Evolutionary conservation across 106 monocot species (phyloP), one percentile per base, ranked within the genome.

Genomic region (Cymbidium sinense): DNA sequence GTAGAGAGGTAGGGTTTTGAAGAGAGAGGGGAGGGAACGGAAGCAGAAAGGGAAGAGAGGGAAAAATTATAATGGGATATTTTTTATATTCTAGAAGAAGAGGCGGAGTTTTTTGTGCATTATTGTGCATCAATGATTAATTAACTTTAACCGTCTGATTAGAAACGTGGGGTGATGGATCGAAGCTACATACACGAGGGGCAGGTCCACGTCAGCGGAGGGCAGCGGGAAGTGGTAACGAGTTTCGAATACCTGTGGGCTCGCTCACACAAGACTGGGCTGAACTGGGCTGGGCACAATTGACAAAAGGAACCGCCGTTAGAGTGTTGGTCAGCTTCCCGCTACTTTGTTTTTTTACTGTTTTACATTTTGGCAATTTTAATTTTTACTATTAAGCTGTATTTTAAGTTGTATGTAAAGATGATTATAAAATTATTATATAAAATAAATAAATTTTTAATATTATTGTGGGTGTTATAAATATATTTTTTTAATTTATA

Each of bases 21-120:
- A 71, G 71, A 6, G 18, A 6, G 0, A 39, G 67, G 71, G 37
- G 71, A 71, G 71, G 71, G 71, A 71, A 71, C 71, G 18, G 67
- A 67, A 67, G 29, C 29, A 21, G 67, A 12, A 67, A n/a, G n/a
- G n/a, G 71, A 71, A 71, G 71, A 71, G 71, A 71, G 71, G 71
- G 71, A 71, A 71, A n/a, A 71, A 36, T 71, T 71, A 71, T 7
- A 37, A 21, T 18, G 20, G 71, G 47, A 13, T 9, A 17, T 67
- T 67, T 67, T 67, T 67, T 23, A n/a, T n/a, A n/a, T 67, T 33
- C 33, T 67, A 33, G 13, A 67, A 67, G 67, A 29, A 13, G 15
- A 15, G 12, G 67, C 31, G 13, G 31, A 17, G 13, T 33, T 31
- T 67, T 11, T 17, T 31, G 67, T 21, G 67, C 31, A 31, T 29